Base-by-base conservation (phyloP, 1,139 yeast genomes). In the Blastobotrys ciferrii region DNA sequence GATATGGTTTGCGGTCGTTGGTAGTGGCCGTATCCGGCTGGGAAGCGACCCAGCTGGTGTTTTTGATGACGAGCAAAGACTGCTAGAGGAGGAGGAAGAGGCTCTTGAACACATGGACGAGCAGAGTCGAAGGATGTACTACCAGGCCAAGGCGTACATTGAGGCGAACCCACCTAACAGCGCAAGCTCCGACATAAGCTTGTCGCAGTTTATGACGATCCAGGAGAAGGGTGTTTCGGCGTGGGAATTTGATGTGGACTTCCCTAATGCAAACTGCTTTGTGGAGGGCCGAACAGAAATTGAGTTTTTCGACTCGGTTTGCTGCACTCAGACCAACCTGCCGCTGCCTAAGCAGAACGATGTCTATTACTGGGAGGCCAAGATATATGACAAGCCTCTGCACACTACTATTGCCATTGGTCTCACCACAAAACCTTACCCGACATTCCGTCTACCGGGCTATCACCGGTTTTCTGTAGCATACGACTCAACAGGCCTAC, bases 191-290 rank as follows among this genome's bases (percentile, higher is more conserved):
- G 75, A 71, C 50, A 69, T 69, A 51, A 63, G 68, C 44, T 53
- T 78, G 67, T 65, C 70, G 66, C 69, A 72, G 66, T 75, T 77
- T 66, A 70, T 69, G 68, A 73, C 73, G 23, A 87, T 92, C 32
- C 95, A 88, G 61, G 98, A 94, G 60, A 89, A 87, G 66, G 99
- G 97, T 0, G 84, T 94, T 0, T 72, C 78, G 25, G 98, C 98
- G 0, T 92, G 95, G 94, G 95, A 88, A 61, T 92, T 94, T 64
- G 78, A 78, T 52, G 87, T 87, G 40, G 91, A 88, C 61, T 63
- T 67, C 42, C 51, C 80, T 78, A 44, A 78, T 73, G 64, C 64
- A 43, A 60, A 82, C 76, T 66, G 85, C 77, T 58, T 78, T 52
- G 84, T 91, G 17, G 76, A 80, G 47, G 82, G 84, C 61, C 82